Evolutionary conservation across 192 early-diverging fungal species (phyloP).

Genomic region (Chytriomyces confervae): DNA sequence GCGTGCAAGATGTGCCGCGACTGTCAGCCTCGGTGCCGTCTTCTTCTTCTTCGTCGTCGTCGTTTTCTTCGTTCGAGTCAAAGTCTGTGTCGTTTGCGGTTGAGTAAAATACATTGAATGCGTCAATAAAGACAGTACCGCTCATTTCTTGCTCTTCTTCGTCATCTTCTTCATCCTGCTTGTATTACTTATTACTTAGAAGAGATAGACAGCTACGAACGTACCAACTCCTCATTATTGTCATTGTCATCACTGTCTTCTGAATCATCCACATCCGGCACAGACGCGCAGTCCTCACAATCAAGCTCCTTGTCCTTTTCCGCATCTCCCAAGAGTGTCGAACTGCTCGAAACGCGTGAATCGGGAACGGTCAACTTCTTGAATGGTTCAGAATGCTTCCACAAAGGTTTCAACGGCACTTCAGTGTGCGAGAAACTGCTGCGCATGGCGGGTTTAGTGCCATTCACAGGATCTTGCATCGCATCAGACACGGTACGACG

Average conservation of each 20-base stretch:
- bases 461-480: too few species aligned
- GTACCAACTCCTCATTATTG: background rate
- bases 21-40: background rate
- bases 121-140: background rate
- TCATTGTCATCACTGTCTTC: background rate
- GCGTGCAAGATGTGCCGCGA: background rate
- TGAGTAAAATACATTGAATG: background rate
- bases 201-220: background rate
- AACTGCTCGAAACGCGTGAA: too few species aligned
- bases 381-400: too few species aligned
- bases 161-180: constrained; percentile 3
- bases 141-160: constrained; percentile 34
- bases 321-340: too few species aligned
- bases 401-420: too few species aligned
- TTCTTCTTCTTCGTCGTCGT: constrained; percentile 18
- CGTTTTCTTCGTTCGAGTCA: constrained; percentile 29
- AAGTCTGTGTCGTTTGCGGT: constrained; percentile 14
- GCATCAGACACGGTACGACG: too few species aligned
- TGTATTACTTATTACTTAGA: too few species aligned
- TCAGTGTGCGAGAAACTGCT: too few species aligned
- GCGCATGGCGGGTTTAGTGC: too few species aligned
- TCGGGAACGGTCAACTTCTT: too few species aligned
- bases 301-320: too few species aligned
- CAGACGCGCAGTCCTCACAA: background rate
- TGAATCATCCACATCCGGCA: background rate